phyloP scores from a whole-genome alignment of 352 stramenopile species.

The Globisporangium yorkense region DNA sequence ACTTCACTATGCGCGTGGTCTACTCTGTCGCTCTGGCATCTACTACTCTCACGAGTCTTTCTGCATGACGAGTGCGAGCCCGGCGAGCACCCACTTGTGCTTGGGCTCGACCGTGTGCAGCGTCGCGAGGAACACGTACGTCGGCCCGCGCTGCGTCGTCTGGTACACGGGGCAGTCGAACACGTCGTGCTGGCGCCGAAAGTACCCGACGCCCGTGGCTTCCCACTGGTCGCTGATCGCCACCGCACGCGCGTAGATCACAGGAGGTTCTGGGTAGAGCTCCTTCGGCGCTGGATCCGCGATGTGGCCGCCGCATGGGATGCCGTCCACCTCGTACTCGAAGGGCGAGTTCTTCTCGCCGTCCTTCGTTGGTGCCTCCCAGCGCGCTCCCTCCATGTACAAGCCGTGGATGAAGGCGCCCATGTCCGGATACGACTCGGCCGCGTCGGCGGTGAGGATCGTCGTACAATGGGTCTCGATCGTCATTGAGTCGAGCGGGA shows the following conservation, averaged over 20 bases:
- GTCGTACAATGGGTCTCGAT: constrained; percentile 93
- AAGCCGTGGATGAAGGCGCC: constrained; percentile 93
- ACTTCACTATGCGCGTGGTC: neutral
- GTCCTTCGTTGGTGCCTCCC: constrained; percentile 65
- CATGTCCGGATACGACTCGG: constrained; percentile 70
- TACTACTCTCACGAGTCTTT: constrained; percentile 40
- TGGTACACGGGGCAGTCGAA: constrained; percentile 97
- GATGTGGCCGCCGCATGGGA: constrained; percentile 84
- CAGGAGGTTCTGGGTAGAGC: constrained; percentile 77
- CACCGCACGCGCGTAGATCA: constrained; percentile 95
- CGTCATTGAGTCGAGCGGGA: constrained; percentile 90
- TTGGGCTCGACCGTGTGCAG: constrained; percentile 79
- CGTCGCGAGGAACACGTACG: constrained; percentile 95
- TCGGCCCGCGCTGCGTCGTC: constrained; percentile 93
- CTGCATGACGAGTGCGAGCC: constrained; percentile 92
- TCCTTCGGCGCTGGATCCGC: constrained; percentile 92
- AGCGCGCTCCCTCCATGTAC: constrained; percentile 93
- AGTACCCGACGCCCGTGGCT: constrained; percentile 91
- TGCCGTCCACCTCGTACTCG: constrained; percentile 77
- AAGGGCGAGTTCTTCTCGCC: constrained; percentile 78
- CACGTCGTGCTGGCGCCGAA: constrained; percentile 80
- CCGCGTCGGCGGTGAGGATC: constrained; percentile 44
- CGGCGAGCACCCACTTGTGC: constrained; percentile 92
- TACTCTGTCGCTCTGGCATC: neutral
- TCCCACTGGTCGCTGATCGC: constrained; percentile 90